Conservation (phyloP, 1,284 basidiomycete genomes). For the Coniferiporia weirii region DNA sequence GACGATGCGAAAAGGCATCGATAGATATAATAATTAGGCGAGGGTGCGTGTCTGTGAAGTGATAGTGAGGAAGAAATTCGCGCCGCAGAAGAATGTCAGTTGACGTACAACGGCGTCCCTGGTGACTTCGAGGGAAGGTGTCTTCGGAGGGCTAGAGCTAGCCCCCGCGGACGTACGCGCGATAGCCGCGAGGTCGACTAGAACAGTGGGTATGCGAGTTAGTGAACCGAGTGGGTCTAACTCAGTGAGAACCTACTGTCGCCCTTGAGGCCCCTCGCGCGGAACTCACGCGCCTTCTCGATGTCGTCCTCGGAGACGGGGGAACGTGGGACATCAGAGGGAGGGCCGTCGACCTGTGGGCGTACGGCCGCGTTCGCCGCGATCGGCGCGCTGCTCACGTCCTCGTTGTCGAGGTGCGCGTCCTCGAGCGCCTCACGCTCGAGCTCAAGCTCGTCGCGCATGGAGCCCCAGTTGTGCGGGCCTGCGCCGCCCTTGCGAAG, state of each 20-base stretch:
- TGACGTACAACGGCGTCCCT: constrained; percentile 16
- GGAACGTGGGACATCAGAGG: constrained; percentile 25
- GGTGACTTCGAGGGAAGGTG: constrained; percentile 9
- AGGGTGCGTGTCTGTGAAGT: background rate
- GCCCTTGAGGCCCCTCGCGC: constrained; percentile 62
- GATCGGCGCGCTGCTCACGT: constrained; percentile 21
- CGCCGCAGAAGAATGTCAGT: background rate
- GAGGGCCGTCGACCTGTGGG: constrained; percentile 19
- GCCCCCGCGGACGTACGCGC: constrained; percentile 77
- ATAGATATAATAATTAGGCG: background rate
- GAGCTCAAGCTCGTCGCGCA: constrained; percentile 56
- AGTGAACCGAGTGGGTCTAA: constrained; percentile 8
- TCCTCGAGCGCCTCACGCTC: constrained; percentile 51
- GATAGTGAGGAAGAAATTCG: no score
- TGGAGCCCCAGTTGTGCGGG: constrained; percentile 77
- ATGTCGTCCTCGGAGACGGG: constrained; percentile 56
- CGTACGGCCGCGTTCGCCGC: constrained; percentile 18
- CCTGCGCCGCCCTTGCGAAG: constrained; percentile 78
- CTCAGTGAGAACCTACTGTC: constrained; percentile 34
- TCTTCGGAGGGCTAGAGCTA: constrained; percentile 52
- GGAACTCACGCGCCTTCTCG: constrained; percentile 54
- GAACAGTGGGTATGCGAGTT: constrained; percentile 12
- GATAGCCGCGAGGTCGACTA: constrained; percentile 67
- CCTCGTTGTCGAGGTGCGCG: constrained; percentile 41
- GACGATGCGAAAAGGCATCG: background rate